These are phyloP conservation scores for Barnettozyma sp. DNA, from an alignment of 805 yeast genomes.

Conservation along the genomic window DNA sequence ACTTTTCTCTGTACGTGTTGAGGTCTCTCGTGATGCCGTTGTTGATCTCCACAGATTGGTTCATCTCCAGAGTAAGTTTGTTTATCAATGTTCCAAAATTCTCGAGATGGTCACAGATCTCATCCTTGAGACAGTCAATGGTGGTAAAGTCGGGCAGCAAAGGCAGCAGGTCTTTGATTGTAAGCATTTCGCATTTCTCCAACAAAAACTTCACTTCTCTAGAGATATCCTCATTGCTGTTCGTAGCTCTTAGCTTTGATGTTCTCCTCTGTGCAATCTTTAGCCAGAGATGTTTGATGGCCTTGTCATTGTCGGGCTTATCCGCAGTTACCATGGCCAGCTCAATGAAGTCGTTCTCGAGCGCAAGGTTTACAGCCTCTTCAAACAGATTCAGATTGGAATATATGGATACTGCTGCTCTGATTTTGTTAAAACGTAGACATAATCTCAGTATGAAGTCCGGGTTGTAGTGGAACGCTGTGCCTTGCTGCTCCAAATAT, in stretches of 20 bases:
- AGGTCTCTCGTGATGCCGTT: slow-evolving; percentile 57
- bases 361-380: slow-evolving; percentile 73
- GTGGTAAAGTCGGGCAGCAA: slow-evolving; percentile 78
- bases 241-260: slow-evolving; percentile 17
- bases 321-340: slow-evolving; percentile 54
- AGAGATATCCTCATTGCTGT: slow-evolving; percentile 25
- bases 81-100: slow-evolving; percentile 60
- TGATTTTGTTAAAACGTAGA: slow-evolving; percentile 46
- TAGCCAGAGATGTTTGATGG: slow-evolving; percentile 69
- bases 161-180: slow-evolving; percentile 77
- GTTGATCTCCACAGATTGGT: slow-evolving; percentile 56
- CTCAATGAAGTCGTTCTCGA: slow-evolving; percentile 51
- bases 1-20: slow-evolving; percentile 42
- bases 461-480: slow-evolving; percentile 47
- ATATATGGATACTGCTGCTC: slow-evolving; percentile 68
- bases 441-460: slow-evolving; percentile 75
- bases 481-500: slow-evolving; percentile 39
- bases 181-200: slow-evolving; percentile 43
- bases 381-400: slow-evolving; percentile 63
- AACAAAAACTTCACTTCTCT: slow-evolving; percentile 30
- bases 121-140: slow-evolving; percentile 77
- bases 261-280: slow-evolving; percentile 39
- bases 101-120: slow-evolving; percentile 74
- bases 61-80: slow-evolving; percentile 66
- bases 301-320: slow-evolving; percentile 40